Evolutionary conservation across 2,329 filamentous ascomycete species (phyloP).

Genomic region (Thielaviopsis musarum): DNA sequence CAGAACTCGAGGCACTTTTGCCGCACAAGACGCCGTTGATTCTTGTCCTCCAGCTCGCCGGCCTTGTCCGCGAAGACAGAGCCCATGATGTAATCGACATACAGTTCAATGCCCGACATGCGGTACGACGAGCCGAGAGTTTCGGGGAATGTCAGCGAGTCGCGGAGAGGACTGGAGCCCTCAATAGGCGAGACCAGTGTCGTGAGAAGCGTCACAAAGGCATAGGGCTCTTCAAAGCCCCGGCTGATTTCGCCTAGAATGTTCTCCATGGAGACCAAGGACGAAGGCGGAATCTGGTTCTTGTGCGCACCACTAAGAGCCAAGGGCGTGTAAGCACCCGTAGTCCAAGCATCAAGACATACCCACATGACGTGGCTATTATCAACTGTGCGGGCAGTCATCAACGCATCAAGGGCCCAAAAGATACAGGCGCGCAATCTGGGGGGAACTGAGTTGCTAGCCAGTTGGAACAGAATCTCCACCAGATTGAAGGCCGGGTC

Average conservation of each 20-base stretch:
- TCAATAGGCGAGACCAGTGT: conserved; percentile 51
- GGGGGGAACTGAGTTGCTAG: conserved; percentile 57
- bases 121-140: conserved; percentile 61
- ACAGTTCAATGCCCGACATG: conserved; percentile 70
- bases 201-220: conserved; percentile 65
- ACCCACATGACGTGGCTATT: conserved; percentile 65
- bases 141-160: conserved; percentile 75
- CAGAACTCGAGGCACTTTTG: conserved; percentile 76
- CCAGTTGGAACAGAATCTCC: conserved; percentile 60
- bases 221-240: conserved; percentile 70
- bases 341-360: conserved; percentile 64
- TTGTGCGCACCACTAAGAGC: conserved; percentile 14
- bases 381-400: conserved; percentile 53
- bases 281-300: conserved; percentile 10
- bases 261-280: conserved; percentile 34
- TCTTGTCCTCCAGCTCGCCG: conserved; percentile 45
- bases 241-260: conserved; percentile 59
- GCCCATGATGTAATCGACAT: conserved; percentile 79
- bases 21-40: conserved; percentile 57
- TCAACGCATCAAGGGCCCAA: conserved; percentile 55
- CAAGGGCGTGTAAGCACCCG: conserved; percentile 32
- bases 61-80: conserved; percentile 54
- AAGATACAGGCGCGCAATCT: conserved; percentile 75
- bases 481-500: conserved; percentile 49
- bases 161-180: conserved; percentile 45